Percentiles rank a stretch among this genome's conserved stretches.
Conservation (phyloP, 768 basidiomycete species). For the Boletellus emodensis region DNA sequence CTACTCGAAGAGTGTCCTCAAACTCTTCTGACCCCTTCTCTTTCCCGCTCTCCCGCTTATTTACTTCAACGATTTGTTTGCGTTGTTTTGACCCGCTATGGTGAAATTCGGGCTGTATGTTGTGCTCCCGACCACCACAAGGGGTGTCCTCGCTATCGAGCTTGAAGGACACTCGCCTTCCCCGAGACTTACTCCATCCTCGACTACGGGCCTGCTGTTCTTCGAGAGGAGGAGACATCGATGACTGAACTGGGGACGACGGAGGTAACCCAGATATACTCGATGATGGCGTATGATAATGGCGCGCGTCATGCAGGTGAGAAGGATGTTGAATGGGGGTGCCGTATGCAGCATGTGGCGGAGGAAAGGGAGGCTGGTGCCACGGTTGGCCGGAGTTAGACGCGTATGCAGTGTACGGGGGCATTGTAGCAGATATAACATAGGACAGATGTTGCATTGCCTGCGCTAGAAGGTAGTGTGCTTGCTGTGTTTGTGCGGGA, state of each 20-base stretch:
- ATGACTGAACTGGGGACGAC: conserved; percentile 43
- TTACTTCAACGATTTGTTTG: conserved; percentile 6
- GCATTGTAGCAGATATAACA: conserved; percentile 32
- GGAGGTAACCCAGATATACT: conserved; percentile 50
- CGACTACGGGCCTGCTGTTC: conserved; percentile 36
- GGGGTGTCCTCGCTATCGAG: conserved; percentile 30
- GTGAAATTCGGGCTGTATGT: conserved; percentile 2
- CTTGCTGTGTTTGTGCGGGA: conserved; percentile 33
- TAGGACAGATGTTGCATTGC: conserved; percentile 41
- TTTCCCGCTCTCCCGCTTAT: conserved; percentile 13
- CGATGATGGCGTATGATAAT: conserved; percentile 33
- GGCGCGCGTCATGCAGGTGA: conserved; percentile 17
- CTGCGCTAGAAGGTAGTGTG: conserved; percentile 36
- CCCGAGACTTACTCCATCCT: conserved; percentile 49
- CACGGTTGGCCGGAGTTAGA: conserved; percentile 22
- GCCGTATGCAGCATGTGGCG: conserved; percentile 6
- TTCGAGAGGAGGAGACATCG: conserved; percentile 35
- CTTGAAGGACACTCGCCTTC: conserved; percentile 55
- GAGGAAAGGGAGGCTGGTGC: conserved; percentile 8
- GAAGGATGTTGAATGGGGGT: conserved; percentile 11
- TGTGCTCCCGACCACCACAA: conserved; percentile 3
- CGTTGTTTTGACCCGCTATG: conserved; percentile 4
- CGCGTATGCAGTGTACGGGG: conserved; percentile 18
- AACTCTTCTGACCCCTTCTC: conserved; percentile 9
- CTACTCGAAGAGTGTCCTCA: conserved; percentile 3